A percentile compares a stretch with the other conserved stretches of the same genome.
These are phyloP conservation scores for Alopecurus myosuroides DNA, from an alignment of 176 grass and related monocot genomes.

Conservation along the genomic window DNA sequence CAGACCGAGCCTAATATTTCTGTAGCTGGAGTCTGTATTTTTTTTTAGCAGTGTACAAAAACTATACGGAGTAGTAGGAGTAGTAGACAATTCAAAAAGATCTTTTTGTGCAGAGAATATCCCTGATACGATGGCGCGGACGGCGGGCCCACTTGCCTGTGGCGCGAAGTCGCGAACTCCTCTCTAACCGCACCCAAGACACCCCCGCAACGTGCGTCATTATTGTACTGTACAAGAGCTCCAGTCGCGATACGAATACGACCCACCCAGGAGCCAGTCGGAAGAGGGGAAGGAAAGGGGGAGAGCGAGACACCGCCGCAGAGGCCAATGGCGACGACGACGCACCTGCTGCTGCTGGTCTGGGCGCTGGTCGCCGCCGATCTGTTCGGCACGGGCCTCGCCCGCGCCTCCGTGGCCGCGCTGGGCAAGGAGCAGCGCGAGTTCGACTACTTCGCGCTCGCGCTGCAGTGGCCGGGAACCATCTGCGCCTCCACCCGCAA, in stretches of 20 bases:
- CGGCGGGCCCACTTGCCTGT: background rate
- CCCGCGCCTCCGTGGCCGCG: background rate
- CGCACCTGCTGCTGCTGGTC: background rate
- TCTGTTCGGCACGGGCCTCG: background rate
- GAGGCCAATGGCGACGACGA: background rate
- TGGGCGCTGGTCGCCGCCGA: conserved; percentile 23
- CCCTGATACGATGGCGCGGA: background rate
- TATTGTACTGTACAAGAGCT: background rate
- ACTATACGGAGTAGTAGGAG: no score
- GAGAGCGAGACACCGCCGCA: background rate
- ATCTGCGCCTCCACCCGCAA: conserved; percentile 61
- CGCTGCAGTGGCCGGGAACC: conserved; percentile 91
- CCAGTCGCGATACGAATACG: background rate
- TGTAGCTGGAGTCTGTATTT: background rate
- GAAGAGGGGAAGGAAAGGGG: background rate
- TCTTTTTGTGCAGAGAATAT: no score
- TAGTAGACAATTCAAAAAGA: no score
- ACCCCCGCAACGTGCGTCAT: background rate
- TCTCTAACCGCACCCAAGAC: background rate
- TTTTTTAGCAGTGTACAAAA: background rate
- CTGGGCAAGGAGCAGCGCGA: conserved; percentile 31
- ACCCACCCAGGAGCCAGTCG: background rate
- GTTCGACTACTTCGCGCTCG: conserved; percentile 88
- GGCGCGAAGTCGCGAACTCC: background rate
- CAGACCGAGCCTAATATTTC: background rate